Evolutionary conservation across 331 rosid genomes (phyloP), one percentile per base, ranked within the genome.

Genomic region (Quercus tomentella): DNA sequence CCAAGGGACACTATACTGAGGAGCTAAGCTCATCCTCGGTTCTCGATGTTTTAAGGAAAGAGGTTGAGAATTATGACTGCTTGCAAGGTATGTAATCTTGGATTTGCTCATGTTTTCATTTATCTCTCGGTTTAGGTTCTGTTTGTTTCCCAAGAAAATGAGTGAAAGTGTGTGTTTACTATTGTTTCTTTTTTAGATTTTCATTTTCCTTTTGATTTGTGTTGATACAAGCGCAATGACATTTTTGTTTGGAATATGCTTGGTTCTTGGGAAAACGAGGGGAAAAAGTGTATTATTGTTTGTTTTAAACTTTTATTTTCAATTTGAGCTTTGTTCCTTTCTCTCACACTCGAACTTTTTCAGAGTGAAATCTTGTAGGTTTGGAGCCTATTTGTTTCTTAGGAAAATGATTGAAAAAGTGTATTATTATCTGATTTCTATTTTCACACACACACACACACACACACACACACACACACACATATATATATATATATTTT

Each of bases 1-100:
- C 82, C 63, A 79, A 79, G 60, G 82, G 77, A 7, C 82, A 79
- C 58, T 79, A 79, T 73, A 79, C 82, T 20, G 67, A 79, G 25
- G 77, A 51, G 82, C 56, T 2, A 57, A 72, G 82, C 77, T 79
- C 4, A 79, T 79, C 14, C 66, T 80, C 70, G 2, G 75, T 80
- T 41, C 83, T 74, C 15, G 54, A 80, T 37, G 79, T 80, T 41
- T 79, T 80, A 28, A 74, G 83, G 69, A 74, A 80, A 35, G 79
- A 74, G 79, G 79, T 61, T 20, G 74, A 80, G 79, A 74, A 74
- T 8, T 79, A 77, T 65, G 82, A 79, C 11, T 79, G 77, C 49
- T 79, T 79, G 66, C 82, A 79, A 72, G 82, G 82, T 72, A 20
- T 31, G 16, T 49, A 49, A 10, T 1, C 16, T 11, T 49, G 4